Evolutionary conservation across 768 basidiomycete genomes (phyloP).

Genomic region (Suillus tomentosus): DNA sequence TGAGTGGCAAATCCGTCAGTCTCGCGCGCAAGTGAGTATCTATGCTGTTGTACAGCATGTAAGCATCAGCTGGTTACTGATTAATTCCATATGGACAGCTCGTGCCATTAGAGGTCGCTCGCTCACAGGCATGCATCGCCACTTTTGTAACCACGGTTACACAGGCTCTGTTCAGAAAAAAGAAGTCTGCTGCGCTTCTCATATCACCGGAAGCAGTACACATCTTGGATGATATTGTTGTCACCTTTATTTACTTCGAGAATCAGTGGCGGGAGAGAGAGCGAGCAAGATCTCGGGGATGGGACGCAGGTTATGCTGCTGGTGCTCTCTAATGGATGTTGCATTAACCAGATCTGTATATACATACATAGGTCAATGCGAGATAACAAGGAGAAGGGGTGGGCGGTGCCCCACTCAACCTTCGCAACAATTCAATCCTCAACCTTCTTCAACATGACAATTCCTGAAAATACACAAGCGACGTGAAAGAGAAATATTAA

Average conservation of each 20-base stretch:
- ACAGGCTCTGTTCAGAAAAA: conserved; percentile 18
- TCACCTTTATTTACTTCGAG: conserved; percentile 40
- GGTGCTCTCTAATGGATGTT: not conserved
- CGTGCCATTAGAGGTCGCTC: conserved; percentile 20
- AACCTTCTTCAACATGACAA: too few relatives aligned
- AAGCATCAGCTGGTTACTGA: not conserved
- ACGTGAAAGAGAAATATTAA: not conserved
- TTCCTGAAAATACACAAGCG: not conserved
- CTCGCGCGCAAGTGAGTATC: conserved; percentile 24
- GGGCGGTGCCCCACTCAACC: too few relatives aligned
- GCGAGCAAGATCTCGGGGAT: conserved; percentile 14
- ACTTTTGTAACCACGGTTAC: conserved; percentile 27
- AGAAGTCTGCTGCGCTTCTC: conserved; percentile 24
- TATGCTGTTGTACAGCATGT: not conserved
- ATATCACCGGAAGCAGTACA: conserved; percentile 30
- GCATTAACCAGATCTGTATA: not conserved
- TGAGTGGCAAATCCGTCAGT: conserved; percentile 31
- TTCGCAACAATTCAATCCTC: too few relatives aligned
- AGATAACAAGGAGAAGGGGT: too few relatives aligned
- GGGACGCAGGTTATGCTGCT: conserved; percentile 10
- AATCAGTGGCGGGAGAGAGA: conserved; percentile 31
- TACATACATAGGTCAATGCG: conserved; percentile 46
- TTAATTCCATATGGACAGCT: conserved; percentile 18
- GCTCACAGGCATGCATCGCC: conserved; percentile 25
- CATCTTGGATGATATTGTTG: conserved; percentile 38